These are phyloP conservation scores for Gyrodon lividus DNA, from an alignment of 768 basidiomycete genomes.

Conservation along the genomic window DNA sequence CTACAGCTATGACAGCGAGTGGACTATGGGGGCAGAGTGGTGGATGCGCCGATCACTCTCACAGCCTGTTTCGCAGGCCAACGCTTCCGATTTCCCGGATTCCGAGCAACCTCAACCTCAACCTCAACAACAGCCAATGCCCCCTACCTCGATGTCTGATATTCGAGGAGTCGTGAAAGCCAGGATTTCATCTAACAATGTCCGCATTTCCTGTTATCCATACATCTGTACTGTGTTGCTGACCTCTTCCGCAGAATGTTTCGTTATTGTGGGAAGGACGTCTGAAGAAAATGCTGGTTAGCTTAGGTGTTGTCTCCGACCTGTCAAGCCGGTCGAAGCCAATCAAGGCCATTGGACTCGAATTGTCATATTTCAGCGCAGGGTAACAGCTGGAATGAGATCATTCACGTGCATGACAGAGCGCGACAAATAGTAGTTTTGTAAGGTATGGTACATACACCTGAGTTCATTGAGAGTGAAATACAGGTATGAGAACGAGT, in stretches of 20 bases:
- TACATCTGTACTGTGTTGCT: neutral
- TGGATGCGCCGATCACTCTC: conserved; percentile 70
- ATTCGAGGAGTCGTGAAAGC: conserved; percentile 87
- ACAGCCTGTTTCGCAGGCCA: conserved; percentile 20
- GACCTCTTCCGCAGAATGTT: conserved; percentile 56
- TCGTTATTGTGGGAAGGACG: conserved; percentile 95
- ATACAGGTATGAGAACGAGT: conserved; percentile 21
- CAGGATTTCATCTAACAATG: conserved; percentile 85
- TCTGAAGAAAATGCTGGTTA: conserved; percentile 83
- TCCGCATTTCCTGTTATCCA: conserved; percentile 36
- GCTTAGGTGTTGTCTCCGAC: conserved; percentile 89
- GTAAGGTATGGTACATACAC: conserved; percentile 23
- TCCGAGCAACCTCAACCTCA: conserved; percentile 8
- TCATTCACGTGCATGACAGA: neutral
- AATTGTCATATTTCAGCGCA: conserved; percentile 89
- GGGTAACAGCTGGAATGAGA: conserved; percentile 22
- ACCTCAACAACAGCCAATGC: conserved; percentile 5
- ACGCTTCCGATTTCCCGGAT: conserved; percentile 1
- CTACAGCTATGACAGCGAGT: conserved; percentile 95
- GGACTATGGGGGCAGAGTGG: conserved; percentile 95
- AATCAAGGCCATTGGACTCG: conserved; percentile 87
- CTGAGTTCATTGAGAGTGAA: conserved; percentile 9
- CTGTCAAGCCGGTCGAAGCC: conserved; percentile 82
- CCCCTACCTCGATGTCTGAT: conserved; percentile 26
- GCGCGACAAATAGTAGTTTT: conserved; percentile 13